Percentiles rank a stretch among this genome's conserved stretches.
Evolutionary conservation across 306 rosid species (phyloP).

Genomic region (Alnus rubra): DNA sequence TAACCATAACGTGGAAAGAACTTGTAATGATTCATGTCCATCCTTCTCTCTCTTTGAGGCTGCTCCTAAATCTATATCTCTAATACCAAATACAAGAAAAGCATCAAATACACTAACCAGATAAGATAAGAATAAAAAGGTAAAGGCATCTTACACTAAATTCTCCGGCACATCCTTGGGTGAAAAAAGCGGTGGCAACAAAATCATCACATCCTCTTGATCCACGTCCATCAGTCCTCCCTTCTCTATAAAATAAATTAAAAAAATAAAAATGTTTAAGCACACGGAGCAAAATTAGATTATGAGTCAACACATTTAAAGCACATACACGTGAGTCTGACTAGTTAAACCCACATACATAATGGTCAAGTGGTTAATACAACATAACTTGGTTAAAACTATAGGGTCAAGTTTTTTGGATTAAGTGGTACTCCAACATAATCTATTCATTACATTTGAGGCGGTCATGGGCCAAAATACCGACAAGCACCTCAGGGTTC

Average conservation of each 20-base stretch:
- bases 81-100: neutral
- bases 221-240: constrained; percentile 58
- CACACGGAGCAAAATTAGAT: neutral
- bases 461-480: too few species aligned
- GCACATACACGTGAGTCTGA: too few species aligned
- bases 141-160: constrained; percentile 65
- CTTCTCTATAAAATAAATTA: constrained; percentile 45
- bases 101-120: constrained; percentile 5
- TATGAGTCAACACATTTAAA: neutral
- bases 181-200: constrained; percentile 74
- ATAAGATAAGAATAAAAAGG: constrained; percentile 8
- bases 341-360: too few species aligned
- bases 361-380: neutral
- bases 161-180: constrained; percentile 79
- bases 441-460: too few species aligned
- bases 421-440: too few species aligned
- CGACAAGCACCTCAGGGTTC: too few species aligned
- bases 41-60: neutral
- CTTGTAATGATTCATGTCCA: neutral
- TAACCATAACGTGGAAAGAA: too few species aligned
- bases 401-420: too few species aligned
- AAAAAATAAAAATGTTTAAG: constrained; percentile 8
- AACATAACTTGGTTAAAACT: neutral
- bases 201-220: constrained; percentile 76
- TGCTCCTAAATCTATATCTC: neutral